phyloP scores from a whole-genome alignment of 2,329 filamentous ascomycete species.

The Ophiostoma australiae region DNA sequence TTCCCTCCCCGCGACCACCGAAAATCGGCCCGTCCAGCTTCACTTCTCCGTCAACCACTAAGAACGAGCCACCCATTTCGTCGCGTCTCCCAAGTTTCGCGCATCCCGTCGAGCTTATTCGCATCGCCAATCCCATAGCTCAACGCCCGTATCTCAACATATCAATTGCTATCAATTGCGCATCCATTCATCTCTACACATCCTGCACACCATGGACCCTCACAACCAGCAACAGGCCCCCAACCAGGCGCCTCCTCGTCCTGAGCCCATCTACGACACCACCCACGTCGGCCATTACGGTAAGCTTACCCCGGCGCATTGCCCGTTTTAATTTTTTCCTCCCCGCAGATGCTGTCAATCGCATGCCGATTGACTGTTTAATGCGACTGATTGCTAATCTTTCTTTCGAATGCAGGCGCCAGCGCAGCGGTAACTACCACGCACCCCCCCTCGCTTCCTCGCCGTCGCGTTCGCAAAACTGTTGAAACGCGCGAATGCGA shows the following conservation, averaged over 20 bases:
- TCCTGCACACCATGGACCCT: slow-evolving; percentile 47
- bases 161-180: slow-evolving; percentile 5
- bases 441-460: not conserved
- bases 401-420: slow-evolving; percentile 47
- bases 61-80: slow-evolving; percentile 13
- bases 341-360: not conserved
- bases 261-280: slow-evolving; percentile 66
- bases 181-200: slow-evolving; percentile 4
- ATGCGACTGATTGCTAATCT: not conserved
- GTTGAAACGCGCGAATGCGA: not conserved
- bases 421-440: slow-evolving; percentile 52
- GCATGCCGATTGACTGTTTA: no score
- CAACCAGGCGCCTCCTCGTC: slow-evolving; percentile 55
- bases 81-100: slow-evolving; percentile 13
- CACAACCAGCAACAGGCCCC: slow-evolving; percentile 47
- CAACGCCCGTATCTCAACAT: not conserved
- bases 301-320: slow-evolving; percentile 39
- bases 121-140: slow-evolving; percentile 13
- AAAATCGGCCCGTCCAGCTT: slow-evolving; percentile 21
- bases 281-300: slow-evolving; percentile 73
- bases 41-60: slow-evolving; percentile 4
- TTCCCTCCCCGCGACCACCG: slow-evolving; percentile 19
- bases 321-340: not conserved
- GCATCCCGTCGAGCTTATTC: not conserved
- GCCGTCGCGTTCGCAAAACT: not conserved